Evolutionary conservation across 2,329 filamentous ascomycete genomes (phyloP), one percentile per base, ranked within the genome.

Genomic region (Fusarium pilosicola): DNA sequence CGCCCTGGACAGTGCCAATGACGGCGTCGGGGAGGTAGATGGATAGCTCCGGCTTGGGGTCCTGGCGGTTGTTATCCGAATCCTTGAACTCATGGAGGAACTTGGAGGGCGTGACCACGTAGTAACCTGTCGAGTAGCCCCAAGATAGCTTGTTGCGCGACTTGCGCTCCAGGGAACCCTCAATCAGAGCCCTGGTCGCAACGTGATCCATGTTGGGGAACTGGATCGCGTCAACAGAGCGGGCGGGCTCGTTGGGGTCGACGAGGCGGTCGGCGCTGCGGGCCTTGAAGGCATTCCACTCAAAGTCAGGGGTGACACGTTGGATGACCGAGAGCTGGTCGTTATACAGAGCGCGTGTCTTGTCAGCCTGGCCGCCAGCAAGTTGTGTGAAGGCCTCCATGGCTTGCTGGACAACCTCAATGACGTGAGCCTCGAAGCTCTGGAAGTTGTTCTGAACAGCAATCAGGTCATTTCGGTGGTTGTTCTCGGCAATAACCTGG

Each of bases 11-110:
- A 2, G 84, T 79, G 65, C 95, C 94, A 65, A 98, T 89, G 51
- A 92, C 83, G 77, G 96, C 97, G 77, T 99, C 96, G 17, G 96
- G 95, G 2, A 99, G 90, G 83, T 96, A 98, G 75, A 99, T 90
- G 20, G 93, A 96, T 45, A 96, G 86, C 81, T 99, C 96, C 0
- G 96, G 96, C 64, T 89, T 87, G 15, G 94, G 94, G 70, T 97
- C 94, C 77, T 90, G 84, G 54, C 88, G 87, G 58, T 88, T 76
- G 79, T 91, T 88, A 78, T 98, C 96, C 80, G 94, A 93, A 79
- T 97, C 95, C 84, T 97, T 97, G 88, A 97, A 99, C 83, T 98
- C 95, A 85, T 99, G 96, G 66, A 99, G 85, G 84, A 92, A 99
- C 79, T 94, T 94, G 65, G 93, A 89, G 0, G 94, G 93, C 0